phyloP scores from a whole-genome alignment of 495 filamentous ascomycete species.

The Daldinia decipiens region DNA sequence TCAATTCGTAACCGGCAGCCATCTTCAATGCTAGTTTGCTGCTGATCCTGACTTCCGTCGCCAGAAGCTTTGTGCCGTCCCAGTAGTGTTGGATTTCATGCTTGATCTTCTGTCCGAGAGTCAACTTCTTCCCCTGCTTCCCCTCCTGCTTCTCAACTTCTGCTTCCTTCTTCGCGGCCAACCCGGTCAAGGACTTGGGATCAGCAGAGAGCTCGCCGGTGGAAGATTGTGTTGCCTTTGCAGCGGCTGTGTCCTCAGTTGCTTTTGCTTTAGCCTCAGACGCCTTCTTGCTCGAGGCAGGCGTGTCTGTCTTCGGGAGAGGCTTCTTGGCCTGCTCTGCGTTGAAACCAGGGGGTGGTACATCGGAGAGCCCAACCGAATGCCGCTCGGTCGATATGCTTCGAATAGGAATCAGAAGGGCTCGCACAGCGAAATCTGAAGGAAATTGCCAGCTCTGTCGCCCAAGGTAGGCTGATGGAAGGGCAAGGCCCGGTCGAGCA shows the following conservation, averaged over 20 bases:
- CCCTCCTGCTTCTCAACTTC: slow-evolving; percentile 75
- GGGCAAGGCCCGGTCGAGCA: slow-evolving; percentile 42
- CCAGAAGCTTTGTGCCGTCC: slow-evolving; percentile 98
- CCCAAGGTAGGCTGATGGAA: slow-evolving; percentile 46
- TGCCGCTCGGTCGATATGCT: slow-evolving; percentile 76
- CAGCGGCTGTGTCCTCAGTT: slow-evolving; percentile 49
- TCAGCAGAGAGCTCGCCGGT: slow-evolving; percentile 38
- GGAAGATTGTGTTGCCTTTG: slow-evolving; percentile 31
- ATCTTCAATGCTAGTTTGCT: slow-evolving; percentile 92
- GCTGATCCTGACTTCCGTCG: slow-evolving; percentile 92
- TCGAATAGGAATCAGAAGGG: slow-evolving; percentile 72
- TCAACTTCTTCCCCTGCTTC: slow-evolving; percentile 75
- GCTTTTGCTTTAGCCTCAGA: slow-evolving; percentile 49
- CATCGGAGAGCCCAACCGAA: slow-evolving; percentile 59
- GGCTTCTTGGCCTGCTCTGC: slow-evolving; percentile 90
- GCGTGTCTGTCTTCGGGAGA: slow-evolving; percentile 62
- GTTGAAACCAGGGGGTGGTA: slow-evolving; percentile 94
- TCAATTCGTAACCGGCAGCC: slow-evolving; percentile 97
- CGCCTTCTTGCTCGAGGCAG: slow-evolving; percentile 52
- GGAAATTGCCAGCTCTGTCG: slow-evolving; percentile 55
- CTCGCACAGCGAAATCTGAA: slow-evolving; percentile 69
- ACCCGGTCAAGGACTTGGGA: slow-evolving; percentile 46
- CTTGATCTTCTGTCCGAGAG: slow-evolving; percentile 90
- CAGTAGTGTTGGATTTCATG: slow-evolving; percentile 93
- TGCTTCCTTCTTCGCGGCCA: slow-evolving; percentile 50